Base-by-base conservation (phyloP, 306 rosid genomes). In the Quercus mongolica region DNA sequence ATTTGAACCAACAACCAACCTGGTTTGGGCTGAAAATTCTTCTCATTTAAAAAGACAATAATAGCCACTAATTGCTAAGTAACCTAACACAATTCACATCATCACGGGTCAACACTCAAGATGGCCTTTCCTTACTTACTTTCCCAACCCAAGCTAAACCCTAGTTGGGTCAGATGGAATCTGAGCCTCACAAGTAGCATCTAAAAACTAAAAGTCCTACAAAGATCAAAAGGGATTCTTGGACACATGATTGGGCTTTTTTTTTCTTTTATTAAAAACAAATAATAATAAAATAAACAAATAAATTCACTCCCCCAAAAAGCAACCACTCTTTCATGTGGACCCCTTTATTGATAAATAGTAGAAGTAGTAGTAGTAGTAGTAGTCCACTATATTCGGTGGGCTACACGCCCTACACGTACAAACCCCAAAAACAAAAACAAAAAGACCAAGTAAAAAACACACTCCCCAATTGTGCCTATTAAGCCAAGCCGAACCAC, bases 311-410 rank as follows among this genome's bases (percentile, higher is more conserved):
- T 26, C 19, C 25, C 56, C 38, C 13, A 41, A 13, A n/a, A 3
- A 12, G 17, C 30, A 10, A 57, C 14, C 33, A 20, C 20, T 49
- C 54, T 5, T 5, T 46, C 38, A 41, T 58, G 83, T 73, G 78
- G 82, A 73, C 76, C 86, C 87, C 81, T 17, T 56, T 12, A 26
- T 18, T 6, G 49, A 70, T 64, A 64, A 67, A 67, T 33, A 30
- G 70, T 20, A 30, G 31, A 3, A 28, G 49, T 30, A 80, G 64
- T 3, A 10, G 64, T 63, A 4, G n/a, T n/a, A n/a, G 10, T 2
- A 44, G 49, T 30, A 80, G 83, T 77, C 87, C 87, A 80, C 46
- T 4, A 38, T 25, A 74, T 74, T 56, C 72, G 80, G 84, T 85
- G 84, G 83, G 88, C 82, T 77, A 57, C 67, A 71, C 75, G 28